These are phyloP conservation scores for Prinsepia uniflora DNA, from an alignment of 306 rosid genomes.

Conservation along the genomic window DNA sequence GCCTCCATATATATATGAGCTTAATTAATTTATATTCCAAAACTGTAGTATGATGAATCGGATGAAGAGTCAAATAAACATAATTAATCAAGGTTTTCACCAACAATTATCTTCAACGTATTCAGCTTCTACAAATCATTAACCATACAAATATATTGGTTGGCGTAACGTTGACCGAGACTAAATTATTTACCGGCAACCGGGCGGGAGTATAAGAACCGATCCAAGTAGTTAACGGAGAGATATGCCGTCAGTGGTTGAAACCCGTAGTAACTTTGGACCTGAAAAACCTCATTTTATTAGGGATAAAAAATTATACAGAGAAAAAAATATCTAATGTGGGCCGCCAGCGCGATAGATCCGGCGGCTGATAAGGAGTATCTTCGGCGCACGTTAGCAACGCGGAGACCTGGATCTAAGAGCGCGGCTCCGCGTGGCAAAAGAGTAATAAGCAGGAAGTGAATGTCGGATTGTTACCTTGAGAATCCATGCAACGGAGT, in stretches of 20 bases:
- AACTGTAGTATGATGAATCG: too few species aligned
- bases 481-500: constrained; percentile 95
- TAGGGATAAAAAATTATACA: neutral
- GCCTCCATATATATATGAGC: neutral
- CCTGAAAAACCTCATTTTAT: constrained; percentile 36
- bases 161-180: neutral
- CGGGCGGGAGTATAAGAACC: constrained; percentile 69
- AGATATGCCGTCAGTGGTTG: constrained; percentile 95
- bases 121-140: neutral
- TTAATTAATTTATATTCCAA: neutral
- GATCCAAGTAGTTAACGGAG: constrained; percentile 91
- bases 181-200: constrained; percentile 64
- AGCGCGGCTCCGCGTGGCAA: neutral
- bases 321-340: neutral
- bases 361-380: neutral
- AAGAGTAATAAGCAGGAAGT: neutral
- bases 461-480: constrained; percentile 46
- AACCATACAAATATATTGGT: neutral
- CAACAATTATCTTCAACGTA: neutral
- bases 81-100: neutral
- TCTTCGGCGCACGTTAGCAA: neutral
- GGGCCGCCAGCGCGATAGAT: constrained; percentile 7
- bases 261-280: constrained; percentile 61
- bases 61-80: constrained; percentile 45
- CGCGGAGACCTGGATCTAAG: neutral